Evolutionary conservation across 2,329 filamentous ascomycete genomes (phyloP).

Genomic region (Verticillium isaacii): DNA sequence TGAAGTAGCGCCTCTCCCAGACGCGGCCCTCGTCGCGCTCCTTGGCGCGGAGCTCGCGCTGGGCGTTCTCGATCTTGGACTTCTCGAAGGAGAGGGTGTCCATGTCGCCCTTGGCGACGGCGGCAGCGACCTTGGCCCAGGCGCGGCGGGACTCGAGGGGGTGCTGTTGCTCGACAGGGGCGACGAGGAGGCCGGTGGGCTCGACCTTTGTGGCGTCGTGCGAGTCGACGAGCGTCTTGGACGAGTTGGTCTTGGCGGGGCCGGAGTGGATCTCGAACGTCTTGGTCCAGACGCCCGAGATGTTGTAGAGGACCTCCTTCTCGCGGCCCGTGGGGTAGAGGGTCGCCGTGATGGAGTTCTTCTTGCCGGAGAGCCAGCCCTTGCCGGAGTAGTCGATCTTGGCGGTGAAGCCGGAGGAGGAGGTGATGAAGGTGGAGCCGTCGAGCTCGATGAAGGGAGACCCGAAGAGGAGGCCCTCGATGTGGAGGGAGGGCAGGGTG

Average conservation of each 20-base stretch:
- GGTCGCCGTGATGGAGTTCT: slow-evolving; percentile 79
- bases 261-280: slow-evolving; percentile 73
- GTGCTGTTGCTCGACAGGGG: slow-evolving; percentile 73
- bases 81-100: slow-evolving; percentile 76
- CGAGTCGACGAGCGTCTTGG: slow-evolving; percentile 45
- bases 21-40: slow-evolving; percentile 69
- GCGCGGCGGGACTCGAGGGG: slow-evolving; percentile 82
- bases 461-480: slow-evolving; percentile 85
- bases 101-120: slow-evolving; percentile 79
- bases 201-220: slow-evolving; percentile 55
- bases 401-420: slow-evolving; percentile 78
- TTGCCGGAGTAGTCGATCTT: slow-evolving; percentile 92
- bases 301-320: slow-evolving; percentile 73
- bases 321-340: slow-evolving; percentile 68
- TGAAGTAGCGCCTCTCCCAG: slow-evolving; percentile 87
- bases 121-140: slow-evolving; percentile 80
- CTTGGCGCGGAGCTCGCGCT: slow-evolving; percentile 67
- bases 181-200: slow-evolving; percentile 65
- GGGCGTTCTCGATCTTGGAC: slow-evolving; percentile 82
- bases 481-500: slow-evolving; percentile 84
- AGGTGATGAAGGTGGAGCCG: slow-evolving; percentile 77
- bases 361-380: slow-evolving; percentile 93
- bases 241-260: slow-evolving; percentile 42
- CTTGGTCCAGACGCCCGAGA: slow-evolving; percentile 87
- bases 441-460: slow-evolving; percentile 90